Evolutionary conservation across 2,329 filamentous ascomycete species (phyloP).

Genomic region (Trichothecium sympodiale): DNA sequence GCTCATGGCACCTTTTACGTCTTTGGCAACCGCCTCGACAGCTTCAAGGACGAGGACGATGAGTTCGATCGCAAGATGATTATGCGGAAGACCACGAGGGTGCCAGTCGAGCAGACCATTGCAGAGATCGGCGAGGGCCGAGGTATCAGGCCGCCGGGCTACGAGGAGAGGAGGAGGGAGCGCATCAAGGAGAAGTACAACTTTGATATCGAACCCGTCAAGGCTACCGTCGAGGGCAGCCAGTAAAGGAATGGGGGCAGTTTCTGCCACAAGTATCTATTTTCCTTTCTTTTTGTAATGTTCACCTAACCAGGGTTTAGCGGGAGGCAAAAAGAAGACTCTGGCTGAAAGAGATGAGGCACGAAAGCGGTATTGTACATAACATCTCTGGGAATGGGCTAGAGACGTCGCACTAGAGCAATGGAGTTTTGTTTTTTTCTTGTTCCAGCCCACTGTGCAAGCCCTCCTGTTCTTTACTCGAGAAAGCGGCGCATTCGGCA

Average conservation of each 20-base stretch:
- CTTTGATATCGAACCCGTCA: conserved; percentile 65
- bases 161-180: conserved; percentile 72
- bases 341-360: conserved; percentile 8
- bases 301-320: too few species aligned
- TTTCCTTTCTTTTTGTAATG: too few species aligned
- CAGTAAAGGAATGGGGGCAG: conserved; percentile 18
- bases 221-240: conserved; percentile 34
- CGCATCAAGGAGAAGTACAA: conserved; percentile 81
- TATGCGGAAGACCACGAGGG: conserved; percentile 61
- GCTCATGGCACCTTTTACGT: conserved; percentile 56
- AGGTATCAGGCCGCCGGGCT: conserved; percentile 72
- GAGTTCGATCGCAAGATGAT: conserved; percentile 70
- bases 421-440: conserved; percentile 21
- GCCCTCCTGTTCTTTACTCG: background rate
- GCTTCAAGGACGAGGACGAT: conserved; percentile 44
- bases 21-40: conserved; percentile 49
- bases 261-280: too few species aligned
- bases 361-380: conserved; percentile 17
- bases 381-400: conserved; percentile 17
- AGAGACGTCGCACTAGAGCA: conserved; percentile 28
- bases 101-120: conserved; percentile 69
- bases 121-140: conserved; percentile 76
- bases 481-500: background rate
- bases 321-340: conserved; percentile 9
- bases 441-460: conserved; percentile 10